Conservation (phyloP, 345 rosid species). For the Dovyalis caffra region DNA sequence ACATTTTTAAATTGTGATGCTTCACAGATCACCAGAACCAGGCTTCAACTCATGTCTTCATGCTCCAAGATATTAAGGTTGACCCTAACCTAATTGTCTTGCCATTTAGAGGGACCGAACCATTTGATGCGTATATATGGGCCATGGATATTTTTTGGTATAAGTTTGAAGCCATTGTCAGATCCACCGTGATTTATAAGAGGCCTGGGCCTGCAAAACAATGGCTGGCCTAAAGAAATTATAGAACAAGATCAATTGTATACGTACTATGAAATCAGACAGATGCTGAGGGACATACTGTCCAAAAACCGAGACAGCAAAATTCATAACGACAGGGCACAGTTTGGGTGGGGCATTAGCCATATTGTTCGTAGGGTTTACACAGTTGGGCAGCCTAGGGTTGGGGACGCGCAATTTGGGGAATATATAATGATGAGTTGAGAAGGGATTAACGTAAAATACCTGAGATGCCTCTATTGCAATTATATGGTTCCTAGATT, state of each 20-base stretch:
- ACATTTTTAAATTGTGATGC: background rate
- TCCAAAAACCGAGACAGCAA: constrained; percentile 29
- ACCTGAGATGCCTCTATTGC: constrained; percentile 45
- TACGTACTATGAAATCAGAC: constrained; percentile 45
- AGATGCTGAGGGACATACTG: constrained; percentile 28
- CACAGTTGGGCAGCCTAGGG: constrained; percentile 64
- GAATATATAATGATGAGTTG: constrained; percentile 37
- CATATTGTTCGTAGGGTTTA: constrained; percentile 42
- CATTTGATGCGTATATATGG: background rate
- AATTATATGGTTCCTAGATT: constrained; percentile 56
- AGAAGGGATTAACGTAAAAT: constrained; percentile 30
- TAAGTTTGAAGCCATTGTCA: background rate
- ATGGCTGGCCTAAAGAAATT: constrained; percentile 39
- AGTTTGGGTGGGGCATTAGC: constrained; percentile 61
- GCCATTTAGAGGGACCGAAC: background rate
- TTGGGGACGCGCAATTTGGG: constrained; percentile 46
- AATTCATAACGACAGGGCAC: constrained; percentile 54
- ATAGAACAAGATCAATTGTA: constrained; percentile 14
- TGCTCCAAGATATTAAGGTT: background rate
- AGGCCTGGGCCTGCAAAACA: background rate
- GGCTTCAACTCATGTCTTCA: background rate
- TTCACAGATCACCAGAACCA: background rate
- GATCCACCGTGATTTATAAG: background rate
- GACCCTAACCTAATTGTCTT: background rate
- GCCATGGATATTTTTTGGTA: background rate